Conservation (phyloP, 2,329 filamentous ascomycete genomes). For the Pestalotiopsis sp. region DNA sequence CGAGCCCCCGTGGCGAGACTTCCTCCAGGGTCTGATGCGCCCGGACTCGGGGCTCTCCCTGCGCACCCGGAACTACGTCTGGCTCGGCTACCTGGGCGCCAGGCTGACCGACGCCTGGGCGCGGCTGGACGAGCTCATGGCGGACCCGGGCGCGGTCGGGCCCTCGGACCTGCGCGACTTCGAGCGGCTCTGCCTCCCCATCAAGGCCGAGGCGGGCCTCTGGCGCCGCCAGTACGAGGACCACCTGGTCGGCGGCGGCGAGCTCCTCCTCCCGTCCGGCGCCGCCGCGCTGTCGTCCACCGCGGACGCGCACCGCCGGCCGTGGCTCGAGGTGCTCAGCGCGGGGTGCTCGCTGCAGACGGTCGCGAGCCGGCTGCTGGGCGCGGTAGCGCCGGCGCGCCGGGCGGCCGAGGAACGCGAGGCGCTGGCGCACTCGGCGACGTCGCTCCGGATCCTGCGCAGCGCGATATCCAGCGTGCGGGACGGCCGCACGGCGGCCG, state of each 20-base stretch:
- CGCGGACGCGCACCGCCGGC: not conserved
- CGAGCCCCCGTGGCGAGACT: not conserved
- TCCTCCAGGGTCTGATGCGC: not conserved
- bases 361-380: not conserved
- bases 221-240: not conserved
- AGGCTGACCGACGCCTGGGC: not conserved
- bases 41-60: not conserved
- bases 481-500: not conserved
- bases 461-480: not conserved
- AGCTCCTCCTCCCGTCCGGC: too few relatives aligned
- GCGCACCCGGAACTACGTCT: not conserved
- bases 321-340: not conserved
- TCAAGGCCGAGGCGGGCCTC: not conserved
- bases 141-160: not conserved
- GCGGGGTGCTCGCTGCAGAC: not conserved
- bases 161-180: not conserved
- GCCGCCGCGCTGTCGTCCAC: not conserved
- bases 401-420: not conserved
- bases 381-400: not conserved
- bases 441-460: not conserved
- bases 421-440: not conserved
- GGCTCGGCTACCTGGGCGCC: constrained; percentile 2
- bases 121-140: not conserved
- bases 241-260: not conserved
- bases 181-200: not conserved